Evolutionary conservation across 176 grass and related monocot genomes (phyloP).

Genomic region (Eleusine indica): DNA sequence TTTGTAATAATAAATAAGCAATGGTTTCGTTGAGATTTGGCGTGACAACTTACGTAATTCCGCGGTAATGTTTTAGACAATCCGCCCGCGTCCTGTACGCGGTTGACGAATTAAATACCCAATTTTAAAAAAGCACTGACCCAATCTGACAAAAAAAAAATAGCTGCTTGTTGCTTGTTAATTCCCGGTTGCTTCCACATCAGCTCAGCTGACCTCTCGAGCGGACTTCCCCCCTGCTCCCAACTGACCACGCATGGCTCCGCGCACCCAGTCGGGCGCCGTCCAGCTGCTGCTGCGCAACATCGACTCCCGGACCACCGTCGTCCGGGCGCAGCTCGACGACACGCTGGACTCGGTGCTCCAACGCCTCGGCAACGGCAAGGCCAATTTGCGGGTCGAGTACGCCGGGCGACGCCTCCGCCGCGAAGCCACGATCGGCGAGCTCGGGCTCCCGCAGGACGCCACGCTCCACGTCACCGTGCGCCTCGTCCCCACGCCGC

Average conservation of each 20-base stretch:
- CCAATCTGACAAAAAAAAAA: too few relatives aligned
- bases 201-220: too few relatives aligned
- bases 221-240: too few relatives aligned
- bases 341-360: conserved; percentile 55
- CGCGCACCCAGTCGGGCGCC: background rate
- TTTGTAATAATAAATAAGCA: too few relatives aligned
- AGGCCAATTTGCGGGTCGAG: conserved; percentile 35
- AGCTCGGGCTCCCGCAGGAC: conserved; percentile 36
- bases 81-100: too few relatives aligned
- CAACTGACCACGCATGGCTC: conserved; percentile 14
- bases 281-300: conserved; percentile 32
- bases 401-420: conserved; percentile 53
- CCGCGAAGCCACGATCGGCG: conserved; percentile 41
- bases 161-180: too few relatives aligned
- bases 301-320: conserved; percentile 42
- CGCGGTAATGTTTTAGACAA: too few relatives aligned
- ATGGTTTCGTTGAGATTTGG: too few relatives aligned
- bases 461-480: conserved; percentile 45
- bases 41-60: too few relatives aligned
- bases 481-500: conserved; percentile 46
- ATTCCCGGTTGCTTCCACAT: too few relatives aligned
- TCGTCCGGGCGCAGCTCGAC: conserved; percentile 38
- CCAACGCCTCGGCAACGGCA: conserved; percentile 18
- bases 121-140: too few relatives aligned
- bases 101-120: too few relatives aligned